These are phyloP conservation scores for Penicillium ochrochloron DNA, from an alignment of 495 filamentous ascomycete genomes.

Conservation along the genomic window DNA sequence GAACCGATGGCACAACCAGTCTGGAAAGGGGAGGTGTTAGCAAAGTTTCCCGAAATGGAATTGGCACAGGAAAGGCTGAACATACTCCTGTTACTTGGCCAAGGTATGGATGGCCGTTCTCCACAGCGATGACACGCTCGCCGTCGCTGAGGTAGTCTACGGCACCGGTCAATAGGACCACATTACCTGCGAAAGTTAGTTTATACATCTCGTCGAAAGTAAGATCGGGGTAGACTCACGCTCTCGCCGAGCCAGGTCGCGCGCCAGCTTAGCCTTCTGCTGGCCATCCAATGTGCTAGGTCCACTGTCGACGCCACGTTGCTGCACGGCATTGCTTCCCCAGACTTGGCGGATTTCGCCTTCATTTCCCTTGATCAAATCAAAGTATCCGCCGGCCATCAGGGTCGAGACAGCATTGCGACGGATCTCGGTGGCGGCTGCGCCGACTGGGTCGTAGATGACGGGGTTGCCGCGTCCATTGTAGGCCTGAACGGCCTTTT, in stretches of 20 bases:
- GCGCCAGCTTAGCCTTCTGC: conserved; percentile 65
- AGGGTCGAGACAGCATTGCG: conserved; percentile 71
- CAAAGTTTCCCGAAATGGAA: neutral
- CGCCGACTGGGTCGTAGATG: conserved; percentile 90
- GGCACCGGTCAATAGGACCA: conserved; percentile 85
- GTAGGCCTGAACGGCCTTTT: conserved; percentile 72
- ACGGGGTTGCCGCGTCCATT: conserved; percentile 75
- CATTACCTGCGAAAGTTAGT: conserved; percentile 47
- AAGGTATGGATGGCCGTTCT: conserved; percentile 78
- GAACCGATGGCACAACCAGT: conserved; percentile 88
- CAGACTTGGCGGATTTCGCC: conserved; percentile 80
- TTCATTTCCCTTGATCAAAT: conserved; percentile 95
- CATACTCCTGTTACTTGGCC: conserved; percentile 78
- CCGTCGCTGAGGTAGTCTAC: conserved; percentile 84
- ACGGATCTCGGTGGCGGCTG: conserved; percentile 78
- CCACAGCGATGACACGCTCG: conserved; percentile 61
- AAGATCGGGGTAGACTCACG: conserved; percentile 32
- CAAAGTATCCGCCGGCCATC: conserved; percentile 75
- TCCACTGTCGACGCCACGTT: conserved; percentile 87
- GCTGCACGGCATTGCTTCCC: conserved; percentile 57
- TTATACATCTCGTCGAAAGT: neutral
- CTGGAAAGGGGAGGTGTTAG: conserved; percentile 30
- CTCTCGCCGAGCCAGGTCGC: conserved; percentile 67
- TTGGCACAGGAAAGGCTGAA: neutral
- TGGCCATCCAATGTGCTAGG: conserved; percentile 55